These are phyloP conservation scores for Scopulariopsis brevicaulis DNA, from an alignment of 2,329 filamentous ascomycete species.

Conservation along the genomic window DNA sequence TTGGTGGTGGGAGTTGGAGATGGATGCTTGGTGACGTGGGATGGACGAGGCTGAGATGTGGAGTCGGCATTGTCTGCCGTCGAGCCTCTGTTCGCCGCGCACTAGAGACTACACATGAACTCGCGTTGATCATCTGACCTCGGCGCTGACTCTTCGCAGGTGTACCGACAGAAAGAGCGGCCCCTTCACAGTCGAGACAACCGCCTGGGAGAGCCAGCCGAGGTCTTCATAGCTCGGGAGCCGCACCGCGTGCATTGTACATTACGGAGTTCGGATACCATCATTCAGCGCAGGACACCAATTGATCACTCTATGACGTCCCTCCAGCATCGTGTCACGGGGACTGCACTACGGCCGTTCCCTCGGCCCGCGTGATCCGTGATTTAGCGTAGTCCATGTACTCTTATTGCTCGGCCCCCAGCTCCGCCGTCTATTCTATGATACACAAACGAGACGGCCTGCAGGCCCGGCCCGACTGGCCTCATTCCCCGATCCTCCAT, in stretches of 20 bases:
- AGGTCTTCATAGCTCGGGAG: not conserved
- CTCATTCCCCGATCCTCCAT: not conserved
- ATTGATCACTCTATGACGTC: not conserved
- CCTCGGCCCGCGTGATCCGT: not conserved
- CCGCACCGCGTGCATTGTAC: not conserved
- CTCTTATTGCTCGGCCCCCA: not conserved
- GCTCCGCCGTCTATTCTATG: constrained; percentile 3
- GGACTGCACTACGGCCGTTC: too few relatives aligned
- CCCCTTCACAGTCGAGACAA: constrained; percentile 51
- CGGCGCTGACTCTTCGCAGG: constrained; percentile 20
- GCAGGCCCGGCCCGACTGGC: not conserved
- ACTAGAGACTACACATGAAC: not conserved
- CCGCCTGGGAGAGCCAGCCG: not conserved
- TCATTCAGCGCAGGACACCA: not conserved
- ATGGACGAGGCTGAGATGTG: not conserved
- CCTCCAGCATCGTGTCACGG: too few relatives aligned
- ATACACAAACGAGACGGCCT: constrained; percentile 1
- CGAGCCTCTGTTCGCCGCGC: not conserved
- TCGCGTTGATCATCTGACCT: not conserved
- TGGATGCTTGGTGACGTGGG: not conserved
- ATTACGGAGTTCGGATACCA: not conserved
- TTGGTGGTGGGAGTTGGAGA: not conserved
- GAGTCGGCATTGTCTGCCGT: not conserved
- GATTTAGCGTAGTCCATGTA: not conserved
- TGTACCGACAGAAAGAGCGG: constrained; percentile 43